Conservation (phyloP, 2,329 filamentous ascomycete species). For the Microdochium paspali region DNA sequence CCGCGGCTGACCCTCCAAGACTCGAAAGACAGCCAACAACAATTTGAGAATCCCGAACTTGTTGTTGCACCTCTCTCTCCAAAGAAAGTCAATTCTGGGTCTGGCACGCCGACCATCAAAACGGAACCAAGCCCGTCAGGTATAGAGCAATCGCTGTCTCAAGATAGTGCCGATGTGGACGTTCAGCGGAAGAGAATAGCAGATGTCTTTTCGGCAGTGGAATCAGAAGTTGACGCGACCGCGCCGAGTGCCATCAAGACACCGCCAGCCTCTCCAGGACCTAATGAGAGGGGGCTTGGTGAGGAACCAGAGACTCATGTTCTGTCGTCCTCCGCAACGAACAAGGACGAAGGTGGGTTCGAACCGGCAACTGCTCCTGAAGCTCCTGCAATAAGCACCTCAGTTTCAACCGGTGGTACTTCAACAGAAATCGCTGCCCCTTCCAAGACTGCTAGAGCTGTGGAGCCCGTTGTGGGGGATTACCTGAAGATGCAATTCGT, state of each 20-base stretch:
- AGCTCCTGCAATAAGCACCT: slow-evolving; percentile 12
- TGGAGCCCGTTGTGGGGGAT: slow-evolving; percentile 79
- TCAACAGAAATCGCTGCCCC: not conserved
- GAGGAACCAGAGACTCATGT: too few relatives aligned
- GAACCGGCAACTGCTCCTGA: slow-evolving; percentile 7
- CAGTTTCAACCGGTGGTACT: not conserved
- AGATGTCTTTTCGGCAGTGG: not conserved
- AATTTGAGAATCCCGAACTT: slow-evolving; percentile 46
- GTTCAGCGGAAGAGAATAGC: not conserved
- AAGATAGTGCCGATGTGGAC: not conserved
- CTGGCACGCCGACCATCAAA: slow-evolving; percentile 5
- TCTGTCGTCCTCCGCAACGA: too few relatives aligned
- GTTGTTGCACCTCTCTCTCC: slow-evolving; percentile 50
- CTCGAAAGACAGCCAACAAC: slow-evolving; percentile 35
- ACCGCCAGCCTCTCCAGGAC: not conserved
- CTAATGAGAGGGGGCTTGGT: not conserved
- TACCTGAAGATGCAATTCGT: slow-evolving; percentile 95
- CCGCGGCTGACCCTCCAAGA: slow-evolving; percentile 53
- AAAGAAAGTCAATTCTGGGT: slow-evolving; percentile 23
- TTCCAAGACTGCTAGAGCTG: not conserved
- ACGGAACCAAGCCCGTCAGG: slow-evolving; percentile 1
- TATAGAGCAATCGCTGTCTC: not conserved
- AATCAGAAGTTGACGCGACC: not conserved
- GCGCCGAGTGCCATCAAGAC: not conserved
- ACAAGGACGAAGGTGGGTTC: too few relatives aligned